Percentiles rank a stretch among this genome's conserved stretches.
These are phyloP conservation scores for Dipteronia sinensis DNA, from an alignment of 345 rosid species.

Conservation along the genomic window DNA sequence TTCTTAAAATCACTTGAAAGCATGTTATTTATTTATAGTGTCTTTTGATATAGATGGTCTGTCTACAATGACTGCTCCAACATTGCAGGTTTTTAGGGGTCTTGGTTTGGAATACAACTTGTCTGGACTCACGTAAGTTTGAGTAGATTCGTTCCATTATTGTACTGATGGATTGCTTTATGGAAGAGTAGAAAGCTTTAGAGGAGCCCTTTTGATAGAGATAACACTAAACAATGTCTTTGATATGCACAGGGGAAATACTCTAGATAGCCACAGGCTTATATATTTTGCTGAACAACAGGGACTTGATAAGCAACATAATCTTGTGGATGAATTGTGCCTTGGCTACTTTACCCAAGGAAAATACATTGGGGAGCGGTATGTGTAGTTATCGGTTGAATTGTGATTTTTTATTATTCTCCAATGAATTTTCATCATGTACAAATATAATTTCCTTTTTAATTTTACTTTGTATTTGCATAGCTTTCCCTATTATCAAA, in stretches of 20 bases:
- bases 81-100: slow-evolving; percentile 64
- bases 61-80: slow-evolving; percentile 9
- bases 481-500: not conserved
- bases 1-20: slow-evolving; percentile 5
- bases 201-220: not conserved
- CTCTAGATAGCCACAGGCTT: slow-evolving; percentile 90
- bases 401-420: not conserved
- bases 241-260: slow-evolving; percentile 58
- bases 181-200: slow-evolving; percentile 6
- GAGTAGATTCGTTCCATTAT: not conserved
- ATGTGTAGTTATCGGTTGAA: slow-evolving; percentile 11
- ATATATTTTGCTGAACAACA: slow-evolving; percentile 67
- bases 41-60: slow-evolving; percentile 8
- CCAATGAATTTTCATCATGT: not conserved
- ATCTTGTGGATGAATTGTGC: slow-evolving; percentile 76
- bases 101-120: slow-evolving; percentile 74
- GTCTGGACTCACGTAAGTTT: slow-evolving; percentile 84
- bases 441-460: not conserved
- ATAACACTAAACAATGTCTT: slow-evolving; percentile 14
- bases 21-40: not conserved
- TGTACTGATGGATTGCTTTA: not conserved
- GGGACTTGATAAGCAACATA: slow-evolving; percentile 68
- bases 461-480: not conserved
- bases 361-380: slow-evolving; percentile 82
- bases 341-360: slow-evolving; percentile 91